Conservation (phyloP, 2,329 filamentous ascomycete genomes). For the Dactylellina cionopaga region DNA sequence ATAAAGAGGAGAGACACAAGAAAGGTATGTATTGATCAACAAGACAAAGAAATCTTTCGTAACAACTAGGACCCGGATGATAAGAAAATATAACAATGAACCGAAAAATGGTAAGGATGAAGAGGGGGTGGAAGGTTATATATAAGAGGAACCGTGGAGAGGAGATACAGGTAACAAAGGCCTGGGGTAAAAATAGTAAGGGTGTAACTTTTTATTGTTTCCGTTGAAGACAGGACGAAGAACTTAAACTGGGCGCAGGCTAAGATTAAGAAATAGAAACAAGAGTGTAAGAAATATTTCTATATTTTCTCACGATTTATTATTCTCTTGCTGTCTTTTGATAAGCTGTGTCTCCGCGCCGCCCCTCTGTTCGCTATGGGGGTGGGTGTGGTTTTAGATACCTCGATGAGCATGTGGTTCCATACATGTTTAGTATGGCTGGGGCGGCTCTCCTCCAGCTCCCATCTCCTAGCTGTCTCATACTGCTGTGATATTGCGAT, state of each 20-base stretch:
- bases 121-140: conserved; percentile 24
- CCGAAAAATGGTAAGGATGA: conserved; percentile 20
- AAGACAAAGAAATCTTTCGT: conserved; percentile 17
- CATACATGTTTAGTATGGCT: conserved; percentile 3
- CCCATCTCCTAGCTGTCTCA: conserved; percentile 19
- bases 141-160: conserved; percentile 13
- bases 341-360: conserved; percentile 27
- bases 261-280: neutral
- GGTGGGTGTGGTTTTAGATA: conserved; percentile 5
- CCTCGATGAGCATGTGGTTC: conserved; percentile 47
- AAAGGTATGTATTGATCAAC: conserved; percentile 13
- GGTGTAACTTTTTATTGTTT: conserved; percentile 43
- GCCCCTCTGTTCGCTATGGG: conserved; percentile 28
- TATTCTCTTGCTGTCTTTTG: conserved; percentile 8
- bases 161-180: conserved; percentile 12
- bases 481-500: conserved; percentile 20
- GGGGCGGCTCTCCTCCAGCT: neutral
- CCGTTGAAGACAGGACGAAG: conserved; percentile 30
- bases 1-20: conserved; percentile 5
- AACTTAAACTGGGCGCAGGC: conserved; percentile 8
- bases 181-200: conserved; percentile 44
- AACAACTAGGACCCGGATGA: neutral
- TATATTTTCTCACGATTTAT: conserved; percentile 27
- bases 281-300: conserved; percentile 27
- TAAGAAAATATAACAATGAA: conserved; percentile 15